Evolutionary conservation across 228 moss, liverwort and hornwort genomes (phyloP).

Genomic region (Sphagnum fallax): DNA sequence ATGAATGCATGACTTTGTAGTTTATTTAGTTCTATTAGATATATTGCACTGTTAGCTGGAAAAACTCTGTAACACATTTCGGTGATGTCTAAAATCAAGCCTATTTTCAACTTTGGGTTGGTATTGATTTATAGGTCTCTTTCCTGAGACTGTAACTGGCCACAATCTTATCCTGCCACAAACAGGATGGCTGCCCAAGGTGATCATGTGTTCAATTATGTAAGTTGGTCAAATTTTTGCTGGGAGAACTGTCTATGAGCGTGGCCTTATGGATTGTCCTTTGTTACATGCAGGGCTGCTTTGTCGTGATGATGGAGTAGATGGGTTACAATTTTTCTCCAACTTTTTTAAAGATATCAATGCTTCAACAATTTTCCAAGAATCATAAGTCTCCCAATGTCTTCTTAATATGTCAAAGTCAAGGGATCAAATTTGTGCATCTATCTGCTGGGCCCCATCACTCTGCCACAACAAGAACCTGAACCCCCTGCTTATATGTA

Average conservation of each 20-base stretch:
- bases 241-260: background rate
- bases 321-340: conserved; percentile 84
- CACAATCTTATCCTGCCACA: background rate
- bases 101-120: no score
- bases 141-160: no score
- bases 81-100: no score
- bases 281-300: conserved; percentile 47
- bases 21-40: no score
- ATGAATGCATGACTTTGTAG: background rate
- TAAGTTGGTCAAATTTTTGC: background rate
- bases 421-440: no score
- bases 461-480: no score
- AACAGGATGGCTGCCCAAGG: background rate
- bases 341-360: conserved; percentile 59
- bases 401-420: no score
- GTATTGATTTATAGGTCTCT: no score
- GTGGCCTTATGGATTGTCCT: background rate
- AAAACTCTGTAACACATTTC: no score
- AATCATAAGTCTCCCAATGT: background rate
- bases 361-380: conserved; percentile 15
- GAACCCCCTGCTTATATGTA: no score
- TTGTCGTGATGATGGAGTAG: conserved; percentile 92
- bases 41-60: no score
- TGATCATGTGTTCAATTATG: background rate
- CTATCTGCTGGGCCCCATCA: no score